Base-by-base conservation (phyloP, 441 rosid species). In the Mallotus japonicus region DNA sequence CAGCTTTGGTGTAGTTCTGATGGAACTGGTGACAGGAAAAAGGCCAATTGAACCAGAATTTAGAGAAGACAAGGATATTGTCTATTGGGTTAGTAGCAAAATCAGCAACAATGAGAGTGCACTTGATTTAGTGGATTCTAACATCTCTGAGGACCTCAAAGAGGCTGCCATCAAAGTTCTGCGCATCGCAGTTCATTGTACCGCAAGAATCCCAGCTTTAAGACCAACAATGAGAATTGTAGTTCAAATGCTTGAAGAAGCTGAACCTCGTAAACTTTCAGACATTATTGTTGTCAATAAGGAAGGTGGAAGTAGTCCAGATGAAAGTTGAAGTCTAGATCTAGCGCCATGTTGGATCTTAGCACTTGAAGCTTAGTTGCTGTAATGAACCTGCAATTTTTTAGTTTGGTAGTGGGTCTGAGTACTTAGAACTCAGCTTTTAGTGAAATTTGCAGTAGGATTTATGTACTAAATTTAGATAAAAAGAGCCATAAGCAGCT, bases 211-310 rank as follows among this genome's bases (percentile, higher is more conserved):
- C 28, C 95, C 97, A 2, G 83, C 81, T 1, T 70, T 69, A 37
- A 87, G 99, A 74, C 99, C 99, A 12, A 84, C 96, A 20, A 95
- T 89, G 94, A 86, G 95, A 64, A 76, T 77, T 19, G 96, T 95
- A 47, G 96, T 90, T 62, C 95, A 92, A 22, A 90, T 92, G 99
- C 86, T 92, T 3, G 95, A 86, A 77, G 96, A 91, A 0, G 90
- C 93, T 6, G 91, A 91, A 61, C 97, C 97, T 0, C 78, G 85
- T 66, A 75, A 82, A 72, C 75, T 87, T 61, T 79, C 86, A 61
- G 76, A 85, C 40, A 79, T 91, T 51, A 78, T 82, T 24, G 80
- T 76, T 11, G 80, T 79, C 19, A 28, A 75, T 28, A 73, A 73
- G 58, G 79, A 58, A 10, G 61, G 62, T 28, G 70, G 64, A 69